Conservation (phyloP, 345 rosid species). For the Eucalyptus melliodora region DNA sequence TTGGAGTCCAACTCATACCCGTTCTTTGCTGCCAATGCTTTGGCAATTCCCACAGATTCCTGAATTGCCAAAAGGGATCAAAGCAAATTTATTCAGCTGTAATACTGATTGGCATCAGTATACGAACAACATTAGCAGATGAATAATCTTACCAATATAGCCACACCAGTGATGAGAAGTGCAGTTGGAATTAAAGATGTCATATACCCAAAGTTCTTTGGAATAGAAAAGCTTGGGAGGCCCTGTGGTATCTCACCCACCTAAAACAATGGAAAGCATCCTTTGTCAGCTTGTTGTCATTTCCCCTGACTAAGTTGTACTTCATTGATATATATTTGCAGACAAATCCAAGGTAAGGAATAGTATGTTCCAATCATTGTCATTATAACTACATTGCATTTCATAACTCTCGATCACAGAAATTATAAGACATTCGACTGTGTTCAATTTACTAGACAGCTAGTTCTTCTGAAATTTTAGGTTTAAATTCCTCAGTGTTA, state of each 20-base stretch:
- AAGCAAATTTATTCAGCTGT: neutral
- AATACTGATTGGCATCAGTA: neutral
- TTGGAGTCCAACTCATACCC: slow-evolving; percentile 96
- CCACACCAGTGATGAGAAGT: slow-evolving; percentile 92
- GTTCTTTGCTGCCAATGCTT: slow-evolving; percentile 96
- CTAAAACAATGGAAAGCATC: slow-evolving; percentile 29
- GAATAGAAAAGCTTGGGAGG: slow-evolving; percentile 83
- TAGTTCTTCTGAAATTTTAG: neutral
- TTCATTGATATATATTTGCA: neutral
- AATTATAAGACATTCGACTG: neutral
- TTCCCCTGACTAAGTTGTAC: neutral
- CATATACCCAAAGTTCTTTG: slow-evolving; percentile 52
- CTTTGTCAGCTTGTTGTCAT: neutral
- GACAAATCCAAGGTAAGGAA: neutral
- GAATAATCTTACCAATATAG: slow-evolving; percentile 73
- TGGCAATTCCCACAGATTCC: slow-evolving; percentile 99
- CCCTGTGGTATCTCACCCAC: slow-evolving; percentile 98
- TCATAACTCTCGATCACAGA: neutral
- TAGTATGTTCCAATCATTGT: neutral
- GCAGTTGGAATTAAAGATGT: slow-evolving; percentile 85
- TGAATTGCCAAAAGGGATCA: slow-evolving; percentile 10
- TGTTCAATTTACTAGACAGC: neutral
- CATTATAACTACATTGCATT: neutral
- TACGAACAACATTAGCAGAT: neutral
- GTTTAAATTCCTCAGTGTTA: neutral